Percentiles rank a stretch among this genome's conserved stretches.
Evolutionary conservation across 176 grass and related monocot species (phyloP).

Genomic region (Pharus latifolius): DNA sequence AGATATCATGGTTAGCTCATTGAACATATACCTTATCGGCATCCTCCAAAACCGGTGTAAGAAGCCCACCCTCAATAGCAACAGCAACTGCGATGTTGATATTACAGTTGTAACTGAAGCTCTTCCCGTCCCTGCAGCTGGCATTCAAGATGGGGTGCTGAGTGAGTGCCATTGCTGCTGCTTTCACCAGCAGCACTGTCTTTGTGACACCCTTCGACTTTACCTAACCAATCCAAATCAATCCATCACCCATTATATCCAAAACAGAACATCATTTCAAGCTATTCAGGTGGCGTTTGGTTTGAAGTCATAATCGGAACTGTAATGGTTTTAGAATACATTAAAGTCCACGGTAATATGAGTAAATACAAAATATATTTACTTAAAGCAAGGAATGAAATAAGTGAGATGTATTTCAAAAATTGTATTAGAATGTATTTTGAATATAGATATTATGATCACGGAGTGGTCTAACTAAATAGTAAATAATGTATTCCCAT

Average conservation of each 20-base stretch:
- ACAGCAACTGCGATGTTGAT: conserved; percentile 77
- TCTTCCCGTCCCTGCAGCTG: conserved; percentile 91
- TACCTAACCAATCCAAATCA: conserved; percentile 26
- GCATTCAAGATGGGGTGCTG: conserved; percentile 82
- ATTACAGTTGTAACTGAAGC: conserved; percentile 65
- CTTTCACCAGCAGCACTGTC: conserved; percentile 74
- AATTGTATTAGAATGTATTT: too few species aligned
- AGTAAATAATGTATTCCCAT: too few species aligned
- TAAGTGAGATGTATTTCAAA: too few species aligned
- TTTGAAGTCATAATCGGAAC: too few species aligned
- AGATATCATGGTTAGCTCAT: not conserved
- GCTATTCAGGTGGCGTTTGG: too few species aligned
- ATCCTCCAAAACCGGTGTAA: conserved; percentile 76
- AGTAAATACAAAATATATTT: too few species aligned
- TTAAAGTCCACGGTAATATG: too few species aligned
- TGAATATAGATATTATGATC: too few species aligned
- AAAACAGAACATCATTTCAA: not conserved
- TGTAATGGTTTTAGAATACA: too few species aligned
- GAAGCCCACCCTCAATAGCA: conserved; percentile 79
- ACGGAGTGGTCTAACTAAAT: too few species aligned
- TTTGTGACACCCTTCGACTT: conserved; percentile 89
- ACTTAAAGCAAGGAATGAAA: too few species aligned
- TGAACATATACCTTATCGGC: conserved; percentile 58
- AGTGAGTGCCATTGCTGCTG: conserved; percentile 65
- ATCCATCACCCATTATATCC: not conserved